phyloP scores from a whole-genome alignment of 768 basidiomycete species.

The Termitomyces titanicus region DNA sequence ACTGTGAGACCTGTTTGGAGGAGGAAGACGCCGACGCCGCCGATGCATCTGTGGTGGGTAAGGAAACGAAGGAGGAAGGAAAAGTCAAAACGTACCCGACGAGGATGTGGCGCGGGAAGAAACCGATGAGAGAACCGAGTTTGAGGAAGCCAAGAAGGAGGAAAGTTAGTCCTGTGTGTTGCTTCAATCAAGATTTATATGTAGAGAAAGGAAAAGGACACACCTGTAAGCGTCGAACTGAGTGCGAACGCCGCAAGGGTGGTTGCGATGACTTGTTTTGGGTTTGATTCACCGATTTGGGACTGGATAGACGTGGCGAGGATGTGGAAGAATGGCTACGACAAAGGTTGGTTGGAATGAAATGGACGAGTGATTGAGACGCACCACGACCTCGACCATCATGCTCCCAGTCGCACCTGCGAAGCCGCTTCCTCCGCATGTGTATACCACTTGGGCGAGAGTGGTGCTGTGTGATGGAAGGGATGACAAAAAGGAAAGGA shows the following conservation, averaged over 20 bases:
- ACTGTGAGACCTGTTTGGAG: conserved; percentile 89
- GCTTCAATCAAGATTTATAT: too few relatives aligned
- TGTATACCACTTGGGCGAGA: conserved; percentile 81
- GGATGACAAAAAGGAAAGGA: conserved; percentile 9
- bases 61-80: neutral
- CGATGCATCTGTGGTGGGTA: conserved; percentile 61
- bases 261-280: conserved; percentile 79
- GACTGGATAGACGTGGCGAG: conserved; percentile 73
- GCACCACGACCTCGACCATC: conserved; percentile 98
- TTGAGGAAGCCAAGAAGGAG: conserved; percentile 82
- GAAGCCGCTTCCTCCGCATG: conserved; percentile 85
- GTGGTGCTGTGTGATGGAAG: conserved; percentile 46
- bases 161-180: conserved; percentile 63
- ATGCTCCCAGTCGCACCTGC: conserved; percentile 89
- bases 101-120: conserved; percentile 95
- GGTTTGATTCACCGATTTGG: conserved; percentile 67
- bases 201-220: conserved; percentile 14
- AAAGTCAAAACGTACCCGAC: conserved; percentile 56
- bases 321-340: conserved; percentile 92
- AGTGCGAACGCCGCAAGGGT: conserved; percentile 87
- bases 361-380: conserved; percentile 27
- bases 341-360: neutral
- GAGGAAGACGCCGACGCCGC: conserved; percentile 94
- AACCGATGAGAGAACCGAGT: conserved; percentile 84
- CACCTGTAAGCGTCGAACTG: conserved; percentile 84